A percentile compares a stretch with the other conserved stretches of the same genome.
phyloP scores from a whole-genome alignment of 768 basidiomycete species.

The Boletellus sp. region DNA sequence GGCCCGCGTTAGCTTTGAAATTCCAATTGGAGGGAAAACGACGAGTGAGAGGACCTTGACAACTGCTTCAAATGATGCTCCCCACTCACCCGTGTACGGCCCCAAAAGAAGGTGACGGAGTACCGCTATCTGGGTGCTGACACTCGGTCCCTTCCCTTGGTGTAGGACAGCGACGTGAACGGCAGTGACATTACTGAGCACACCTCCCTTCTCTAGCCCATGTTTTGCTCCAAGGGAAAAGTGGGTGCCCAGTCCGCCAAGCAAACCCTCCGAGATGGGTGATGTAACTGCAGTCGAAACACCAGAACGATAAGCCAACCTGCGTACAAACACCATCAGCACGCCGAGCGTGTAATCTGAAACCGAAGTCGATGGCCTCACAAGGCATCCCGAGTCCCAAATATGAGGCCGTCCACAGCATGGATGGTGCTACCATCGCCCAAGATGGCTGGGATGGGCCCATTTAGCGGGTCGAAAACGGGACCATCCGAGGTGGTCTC shows the following conservation, averaged over 20 bases:
- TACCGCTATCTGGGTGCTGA: slow-evolving; percentile 61
- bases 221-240: slow-evolving; percentile 59
- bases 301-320: slow-evolving; percentile 69
- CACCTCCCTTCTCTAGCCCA: slow-evolving; percentile 55
- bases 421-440: slow-evolving; percentile 43
- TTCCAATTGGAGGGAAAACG: neutral
- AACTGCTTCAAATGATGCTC: slow-evolving; percentile 35
- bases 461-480: slow-evolving; percentile 46
- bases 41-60: slow-evolving; percentile 29
- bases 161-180: slow-evolving; percentile 53
- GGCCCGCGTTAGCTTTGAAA: slow-evolving; percentile 6
- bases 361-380: slow-evolving; percentile 21
- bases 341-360: neutral
- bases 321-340: slow-evolving; percentile 26
- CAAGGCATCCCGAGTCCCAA: slow-evolving; percentile 49
- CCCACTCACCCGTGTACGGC: slow-evolving; percentile 23
- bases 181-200: slow-evolving; percentile 63
- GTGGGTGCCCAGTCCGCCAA: slow-evolving; percentile 59
- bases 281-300: slow-evolving; percentile 67
- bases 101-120: slow-evolving; percentile 47
- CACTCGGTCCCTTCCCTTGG: slow-evolving; percentile 35
- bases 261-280: slow-evolving; percentile 52
- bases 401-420: slow-evolving; percentile 64
- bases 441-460: slow-evolving; percentile 30
- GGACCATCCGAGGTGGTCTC: slow-evolving; percentile 62